Evolutionary conservation across 1,139 yeast genomes (phyloP), one percentile per base, ranked within the genome.

Genomic region (Nakaseomyces bracarensis): DNA sequence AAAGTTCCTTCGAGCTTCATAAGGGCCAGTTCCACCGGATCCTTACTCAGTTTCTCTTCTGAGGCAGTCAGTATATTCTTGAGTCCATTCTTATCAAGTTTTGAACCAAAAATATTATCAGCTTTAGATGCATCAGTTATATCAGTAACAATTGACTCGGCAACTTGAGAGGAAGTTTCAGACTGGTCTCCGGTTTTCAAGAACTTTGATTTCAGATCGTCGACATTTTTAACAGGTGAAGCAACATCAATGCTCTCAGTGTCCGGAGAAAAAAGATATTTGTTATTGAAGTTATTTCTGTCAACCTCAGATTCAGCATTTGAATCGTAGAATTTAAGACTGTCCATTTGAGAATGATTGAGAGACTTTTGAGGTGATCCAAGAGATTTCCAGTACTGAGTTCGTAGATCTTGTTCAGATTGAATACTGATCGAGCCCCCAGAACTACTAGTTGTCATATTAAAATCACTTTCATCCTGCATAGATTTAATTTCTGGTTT

Each of bases 1-100:
- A 65, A 71, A 31, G 71, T 75, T 0, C 96, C 96, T 61, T 84
- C 94, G 23, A 87, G 66, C 59, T 83, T 85, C 58, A 71, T 69
- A 47, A 87, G 67, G 0, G 96, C 91, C 42, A 77, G 75, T 43
- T 72, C 74, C n/a, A 87, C 69, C 0, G 95, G 96, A 58, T 79
- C 79, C 10, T 20, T 29, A 7, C 15, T 18, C 2, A 33, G 20
- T 16, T 28, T 35, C 18, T 40, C 42, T 15, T 38, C 40, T 11
- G 27, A 26, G 75, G 30, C 30, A 26, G 31, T 39, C 10, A 35
- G 15, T 11, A 39, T 31, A 19, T 39, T 27, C 8, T 33, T 39
- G 8, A 39, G 25, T 18, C 34, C 33, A 19, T 33, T 25, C 26
- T 39, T 34, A 20, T 39, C 27, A 10, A 38, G 13, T 8, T 21